Evolutionary conservation across 2,329 filamentous ascomycete genomes (phyloP), one percentile per base, ranked within the genome.

Genomic region (Chalaropsis thielavioides): DNA sequence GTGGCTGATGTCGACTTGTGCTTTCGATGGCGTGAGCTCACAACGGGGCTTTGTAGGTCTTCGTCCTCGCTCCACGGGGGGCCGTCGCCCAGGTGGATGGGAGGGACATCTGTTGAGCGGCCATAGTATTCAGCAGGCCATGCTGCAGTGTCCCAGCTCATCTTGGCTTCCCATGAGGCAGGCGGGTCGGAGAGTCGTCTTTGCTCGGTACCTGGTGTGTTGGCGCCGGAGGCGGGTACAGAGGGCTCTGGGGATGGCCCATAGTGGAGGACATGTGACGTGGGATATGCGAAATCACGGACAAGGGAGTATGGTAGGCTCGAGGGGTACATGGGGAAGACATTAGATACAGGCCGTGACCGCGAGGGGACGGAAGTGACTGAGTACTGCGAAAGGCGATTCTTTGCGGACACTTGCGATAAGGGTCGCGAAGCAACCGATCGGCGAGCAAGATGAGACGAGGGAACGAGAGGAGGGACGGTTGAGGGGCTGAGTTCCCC

Each of bases 11-110:
- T 81, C 2, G 87, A 89, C 74, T 89, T 95, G 76, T 92, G 87
- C 75, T 94, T 95, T 72, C 88, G 87, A 74, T 95, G 91, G 66
- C 89, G 82, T 46, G 88, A 88, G 69, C 88, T 90, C 15, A 92
- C 90, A 19, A 96, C 89, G 0, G 92, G 92, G 72, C 91, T 95
- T 72, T 94, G 90, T 54, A 96, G 80, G 74, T 97, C 94, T 70
- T 97, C 91, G 71, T 97, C 92, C 76, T 96, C 92, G 74, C 90
- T 95, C 77, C 91, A 97, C 1, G 92, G 92, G 24, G 92, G 92
- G 0, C 92, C 92, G 72, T 94, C 90, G 3, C 84, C 89, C 70
- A 94, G 92, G 61, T 90, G 84, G 72, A 94, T 91, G 22, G 89
- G 88, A 10, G 90, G 87, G 17, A 95, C 79, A 71, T 92, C 88